Conservation (phyloP, 208 protist genomes). For the Wallacemonas sp. region DNA sequence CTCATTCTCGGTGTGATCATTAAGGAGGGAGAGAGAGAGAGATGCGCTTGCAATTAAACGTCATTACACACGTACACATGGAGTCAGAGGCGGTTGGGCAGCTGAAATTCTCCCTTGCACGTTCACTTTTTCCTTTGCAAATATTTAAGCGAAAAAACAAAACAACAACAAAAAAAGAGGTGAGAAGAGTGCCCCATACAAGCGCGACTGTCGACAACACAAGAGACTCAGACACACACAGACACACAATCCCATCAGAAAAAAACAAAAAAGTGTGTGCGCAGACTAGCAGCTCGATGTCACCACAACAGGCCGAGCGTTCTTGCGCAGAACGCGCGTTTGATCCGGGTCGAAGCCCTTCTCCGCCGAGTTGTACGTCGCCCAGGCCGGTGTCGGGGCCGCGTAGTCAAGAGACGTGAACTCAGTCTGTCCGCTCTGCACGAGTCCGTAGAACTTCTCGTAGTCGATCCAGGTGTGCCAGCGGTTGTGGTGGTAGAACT, state of each 20-base stretch:
- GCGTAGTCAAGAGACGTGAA: constrained; percentile 86
- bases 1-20: too few relatives aligned
- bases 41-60: background rate
- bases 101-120: too few relatives aligned
- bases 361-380: constrained; percentile 76
- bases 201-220: background rate
- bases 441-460: constrained; percentile 74
- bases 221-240: constrained; percentile 1
- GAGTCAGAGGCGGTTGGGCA: too few relatives aligned
- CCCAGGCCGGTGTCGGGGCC: constrained; percentile 78
- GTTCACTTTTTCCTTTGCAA: background rate
- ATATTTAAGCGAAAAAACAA: background rate
- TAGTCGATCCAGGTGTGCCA: constrained; percentile 95
- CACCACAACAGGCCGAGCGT: constrained; percentile 42
- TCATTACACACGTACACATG: background rate
- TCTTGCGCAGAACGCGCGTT: constrained; percentile 66
- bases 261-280: background rate
- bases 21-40: too few relatives aligned
- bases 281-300: constrained; percentile 39
- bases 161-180: background rate
- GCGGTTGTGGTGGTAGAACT: constrained; percentile 72
- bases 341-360: constrained; percentile 91
- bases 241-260: background rate
- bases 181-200: background rate
- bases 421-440: constrained; percentile 37